Percentiles rank a stretch among this genome's conserved stretches.
Conservation (phyloP, 805 yeast genomes). For the Lipomyces yamadae region DNA sequence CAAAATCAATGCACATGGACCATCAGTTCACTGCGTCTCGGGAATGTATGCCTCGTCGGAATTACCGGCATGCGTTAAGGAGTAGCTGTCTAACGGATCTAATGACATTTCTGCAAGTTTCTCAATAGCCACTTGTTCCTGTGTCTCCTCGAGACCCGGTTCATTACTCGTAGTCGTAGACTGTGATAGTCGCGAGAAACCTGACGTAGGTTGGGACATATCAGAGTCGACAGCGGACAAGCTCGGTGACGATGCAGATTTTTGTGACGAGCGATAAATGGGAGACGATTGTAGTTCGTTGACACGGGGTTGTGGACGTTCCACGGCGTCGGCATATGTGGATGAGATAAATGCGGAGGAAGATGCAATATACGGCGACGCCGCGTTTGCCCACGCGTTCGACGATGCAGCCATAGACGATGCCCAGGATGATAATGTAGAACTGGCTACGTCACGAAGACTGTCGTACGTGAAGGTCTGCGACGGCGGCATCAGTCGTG, state of each 20-base stretch:
- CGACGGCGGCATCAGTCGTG: background rate
- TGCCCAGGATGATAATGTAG: constrained; percentile 32
- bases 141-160: background rate
- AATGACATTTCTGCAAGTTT: constrained; percentile 18
- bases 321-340: constrained; percentile 2
- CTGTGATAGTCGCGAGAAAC: background rate
- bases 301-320: background rate
- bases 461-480: background rate
- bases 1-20: background rate
- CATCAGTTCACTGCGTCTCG: constrained; percentile 25
- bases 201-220: background rate
- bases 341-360: constrained; percentile 21
- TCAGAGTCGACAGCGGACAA: background rate
- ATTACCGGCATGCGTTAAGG: constrained; percentile 26
- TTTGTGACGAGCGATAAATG: background rate
- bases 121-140: constrained; percentile 8
- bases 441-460: constrained; percentile 25
- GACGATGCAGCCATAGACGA: constrained; percentile 31
- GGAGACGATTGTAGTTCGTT: background rate
- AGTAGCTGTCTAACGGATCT: constrained; percentile 34
- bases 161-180: background rate
- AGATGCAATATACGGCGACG: constrained; percentile 29
- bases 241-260: background rate
- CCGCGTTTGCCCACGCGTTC: constrained; percentile 33
- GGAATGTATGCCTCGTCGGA: constrained; percentile 22